Evolutionary conservation across 2,329 filamentous ascomycete genomes (phyloP), one percentile per base, ranked within the genome.

Genomic region (Ophiosphaerella herpotricha): DNA sequence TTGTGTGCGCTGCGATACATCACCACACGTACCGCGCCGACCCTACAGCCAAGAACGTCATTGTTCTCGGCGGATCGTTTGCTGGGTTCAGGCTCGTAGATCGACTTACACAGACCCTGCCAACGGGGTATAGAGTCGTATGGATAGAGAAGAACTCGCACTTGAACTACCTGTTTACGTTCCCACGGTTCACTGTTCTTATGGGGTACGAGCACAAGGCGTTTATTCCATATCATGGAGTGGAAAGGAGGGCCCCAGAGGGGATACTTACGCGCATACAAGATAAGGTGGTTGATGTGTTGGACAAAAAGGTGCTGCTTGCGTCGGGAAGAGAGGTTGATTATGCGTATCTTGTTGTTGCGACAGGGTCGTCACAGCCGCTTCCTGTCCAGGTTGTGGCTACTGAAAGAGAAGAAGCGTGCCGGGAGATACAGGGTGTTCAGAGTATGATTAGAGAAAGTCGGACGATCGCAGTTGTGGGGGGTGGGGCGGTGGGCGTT

Each of bases 61-160:
- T 46, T 16, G 36, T 46, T 8, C 3, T 46, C 16, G 43, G 43
- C 8, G 43, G 43, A 34, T 46, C 43, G 3, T 46, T 39, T 33
- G 24, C 43, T 11, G 43, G 43, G 18, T 3, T 33, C 8, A 24
- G 33, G 18, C 11, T 33, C 12, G 43, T 36, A 3, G 32, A 35
- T 5, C 35, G 18, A 12, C 24, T 46, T 3, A 4, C 35, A 11
- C 24, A 46, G 6, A 39, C 35, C 5, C 21, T 46, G 24, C 43
- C 43, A 11, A 39, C 36, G 23, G 42, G 77, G 31, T 84, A 79
- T 63, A 75, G 76, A 4, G 77, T 85, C 4, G 70, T 86, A 0
- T 70, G 86, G 3, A 63, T 87, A 24, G 84, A 87, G 65, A 81
- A 79, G 39, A 83, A 84, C 61, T 79, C 77, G 3, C 83, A 86